phyloP scores from a whole-genome alignment of 2,329 filamentous ascomycete species.

The Fonsecaea erecta region DNA sequence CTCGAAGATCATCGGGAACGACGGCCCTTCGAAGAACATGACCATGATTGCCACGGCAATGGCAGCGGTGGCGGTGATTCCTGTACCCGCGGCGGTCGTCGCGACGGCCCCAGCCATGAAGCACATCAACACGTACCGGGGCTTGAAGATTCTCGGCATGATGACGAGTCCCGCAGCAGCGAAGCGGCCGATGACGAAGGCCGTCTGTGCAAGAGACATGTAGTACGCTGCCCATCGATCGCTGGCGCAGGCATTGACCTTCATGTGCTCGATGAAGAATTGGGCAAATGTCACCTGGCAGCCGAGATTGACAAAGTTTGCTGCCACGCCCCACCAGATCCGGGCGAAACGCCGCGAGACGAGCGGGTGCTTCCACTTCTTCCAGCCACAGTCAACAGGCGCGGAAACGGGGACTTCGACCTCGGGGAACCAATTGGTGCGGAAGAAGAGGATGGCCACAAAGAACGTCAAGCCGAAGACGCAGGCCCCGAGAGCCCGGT shows the following conservation, averaged over 20 bases:
- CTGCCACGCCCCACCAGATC: conserved; percentile 74
- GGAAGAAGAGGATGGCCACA: conserved; percentile 54
- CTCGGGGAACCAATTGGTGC: conserved; percentile 70
- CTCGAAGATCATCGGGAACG: conserved; percentile 79
- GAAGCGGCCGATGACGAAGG: conserved; percentile 75
- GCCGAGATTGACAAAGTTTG: conserved; percentile 80
- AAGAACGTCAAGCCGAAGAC: conserved; percentile 67
- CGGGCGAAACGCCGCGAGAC: conserved; percentile 66
- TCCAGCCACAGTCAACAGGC: conserved; percentile 56
- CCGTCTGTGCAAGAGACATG: conserved; percentile 73
- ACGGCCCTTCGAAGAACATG: conserved; percentile 79
- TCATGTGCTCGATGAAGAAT: conserved; percentile 75
- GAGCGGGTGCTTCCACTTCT: conserved; percentile 35
- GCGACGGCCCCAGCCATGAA: conserved; percentile 69
- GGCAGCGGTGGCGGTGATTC: conserved; percentile 53
- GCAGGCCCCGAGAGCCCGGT: conserved; percentile 74
- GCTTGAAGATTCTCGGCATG: conserved; percentile 61
- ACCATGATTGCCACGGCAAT: conserved; percentile 67
- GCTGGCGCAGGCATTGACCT: conserved; percentile 61
- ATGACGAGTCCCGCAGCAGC: conserved; percentile 65
- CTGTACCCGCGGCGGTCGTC: conserved; percentile 57
- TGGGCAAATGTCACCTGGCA: conserved; percentile 64
- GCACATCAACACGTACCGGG: conserved; percentile 71
- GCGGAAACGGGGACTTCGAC: conserved; percentile 67
- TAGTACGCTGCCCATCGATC: conserved; percentile 67